Evolutionary conservation across 1,139 yeast genomes (phyloP).

Genomic region (Blastobotrys ciferrii): DNA sequence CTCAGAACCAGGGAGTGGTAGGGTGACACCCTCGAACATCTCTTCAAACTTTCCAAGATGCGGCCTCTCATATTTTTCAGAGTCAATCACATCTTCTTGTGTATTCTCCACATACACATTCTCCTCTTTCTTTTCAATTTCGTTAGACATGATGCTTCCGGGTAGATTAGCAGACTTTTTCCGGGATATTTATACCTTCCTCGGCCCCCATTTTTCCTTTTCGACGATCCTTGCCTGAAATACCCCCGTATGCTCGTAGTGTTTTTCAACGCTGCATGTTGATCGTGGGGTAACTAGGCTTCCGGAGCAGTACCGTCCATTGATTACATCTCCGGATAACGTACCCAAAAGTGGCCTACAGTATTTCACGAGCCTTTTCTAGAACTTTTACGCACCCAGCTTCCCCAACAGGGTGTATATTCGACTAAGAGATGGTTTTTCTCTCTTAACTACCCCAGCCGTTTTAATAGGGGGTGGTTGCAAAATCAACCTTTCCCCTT

Average conservation of each 20-base stretch:
- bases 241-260: neutral
- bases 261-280: neutral
- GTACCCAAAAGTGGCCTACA: no score
- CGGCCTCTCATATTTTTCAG: conserved; percentile 12
- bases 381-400: no score
- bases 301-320: no score
- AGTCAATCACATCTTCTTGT: neutral
- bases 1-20: conserved; percentile 11
- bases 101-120: neutral
- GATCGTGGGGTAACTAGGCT: no score
- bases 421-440: no score
- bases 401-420: no score
- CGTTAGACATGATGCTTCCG: conserved; percentile 1
- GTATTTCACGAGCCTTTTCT: no score
- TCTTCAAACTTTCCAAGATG: conserved; percentile 12
- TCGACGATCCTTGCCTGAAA: neutral
- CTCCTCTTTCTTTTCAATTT: conserved; percentile 6
- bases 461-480: no score
- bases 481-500: no score
- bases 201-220: neutral
- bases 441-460: no score
- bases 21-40: conserved; percentile 8
- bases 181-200: neutral
- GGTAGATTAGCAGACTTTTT: neutral
- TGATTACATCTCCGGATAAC: no score